Evolutionary conservation across 176 grass and related monocot species (phyloP).

Genomic region (Eragrostis nindensis): DNA sequence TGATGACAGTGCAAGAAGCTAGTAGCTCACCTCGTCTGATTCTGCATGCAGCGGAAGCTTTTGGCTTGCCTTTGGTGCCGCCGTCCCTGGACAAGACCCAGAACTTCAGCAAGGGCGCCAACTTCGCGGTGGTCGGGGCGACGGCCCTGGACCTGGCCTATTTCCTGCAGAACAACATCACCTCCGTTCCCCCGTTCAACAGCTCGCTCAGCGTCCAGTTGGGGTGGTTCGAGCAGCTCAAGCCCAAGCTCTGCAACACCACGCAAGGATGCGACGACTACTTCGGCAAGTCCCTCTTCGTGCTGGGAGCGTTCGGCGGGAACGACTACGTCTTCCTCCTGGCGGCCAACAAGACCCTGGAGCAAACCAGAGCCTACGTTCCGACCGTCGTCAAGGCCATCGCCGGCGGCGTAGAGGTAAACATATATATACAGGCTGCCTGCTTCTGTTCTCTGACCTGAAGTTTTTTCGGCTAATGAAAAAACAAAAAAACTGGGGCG

Average conservation of each 20-base stretch:
- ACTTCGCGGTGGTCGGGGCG: conserved; percentile 55
- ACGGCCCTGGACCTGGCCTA: conserved; percentile 49
- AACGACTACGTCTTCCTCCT: conserved; percentile 61
- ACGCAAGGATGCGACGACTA: conserved; percentile 31
- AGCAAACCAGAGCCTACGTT: background rate
- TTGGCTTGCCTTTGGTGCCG: conserved; percentile 57
- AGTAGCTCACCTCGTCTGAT: too few species aligned
- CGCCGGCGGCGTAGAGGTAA: conserved; percentile 37
- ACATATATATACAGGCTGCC: too few species aligned
- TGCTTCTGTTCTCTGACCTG: too few species aligned
- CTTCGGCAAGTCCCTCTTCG: conserved; percentile 48
- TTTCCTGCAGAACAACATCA: conserved; percentile 38
- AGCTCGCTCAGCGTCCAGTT: conserved; percentile 49
- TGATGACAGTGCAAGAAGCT: background rate
- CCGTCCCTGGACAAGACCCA: conserved; percentile 39
- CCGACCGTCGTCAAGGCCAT: conserved; percentile 48
- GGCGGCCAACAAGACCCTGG: conserved; percentile 35
- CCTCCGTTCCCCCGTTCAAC: conserved; percentile 36
- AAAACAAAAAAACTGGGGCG: too few species aligned
- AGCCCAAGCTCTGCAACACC: conserved; percentile 43
- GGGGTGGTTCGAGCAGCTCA: conserved; percentile 62
- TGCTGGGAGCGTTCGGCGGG: conserved; percentile 65
- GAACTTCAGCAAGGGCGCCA: conserved; percentile 56
- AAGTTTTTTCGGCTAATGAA: too few species aligned
- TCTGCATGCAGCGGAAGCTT: conserved; percentile 42